Base-by-base conservation (phyloP, 768 basidiomycete species). In the Daedalea quercina region DNA sequence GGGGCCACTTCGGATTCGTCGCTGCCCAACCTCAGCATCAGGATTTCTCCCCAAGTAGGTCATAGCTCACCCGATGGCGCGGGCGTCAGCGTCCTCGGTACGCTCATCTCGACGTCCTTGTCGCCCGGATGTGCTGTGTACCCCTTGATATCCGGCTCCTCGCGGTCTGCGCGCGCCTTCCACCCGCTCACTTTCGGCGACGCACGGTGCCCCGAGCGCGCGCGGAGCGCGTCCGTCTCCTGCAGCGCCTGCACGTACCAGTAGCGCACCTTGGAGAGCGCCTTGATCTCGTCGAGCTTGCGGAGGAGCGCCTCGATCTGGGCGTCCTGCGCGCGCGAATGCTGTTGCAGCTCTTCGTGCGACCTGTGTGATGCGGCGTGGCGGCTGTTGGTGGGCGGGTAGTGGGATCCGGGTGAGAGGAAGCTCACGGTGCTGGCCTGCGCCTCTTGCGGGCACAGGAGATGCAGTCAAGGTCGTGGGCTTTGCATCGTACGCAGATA, bases 361-460 rank as follows among this genome's bases (percentile, higher is more conserved):
- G 78, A 78, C 12, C 79, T 81, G 49, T 33, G 28, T 40, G 7
- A 15, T 7, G 37, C 37, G 19, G 15, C 4, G 7, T 6, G 37
- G 15, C 15, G 7, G 17, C 7, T 40, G 15, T 17, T 15, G 37
- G 8, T 40, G 37, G 4, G 6, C 15, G 37, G 4, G 37, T 3
- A 40, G 17, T 15, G 46, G 11, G 31, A 37, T n/a, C n/a, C n/a
- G n/a, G n/a, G n/a, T n/a, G n/a, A n/a, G n/a, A 9, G 24, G 20
- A 26, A 19, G 64, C 78, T 51, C 65, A 80, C 80, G 77, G 78
- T 43, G 79, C 80, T 51, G 76, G 67, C 63, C 79, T 78, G 35
- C 80, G 74, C 60, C 79, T 81, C 67, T 82, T 82, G 51, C 80
- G 72, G 42, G 63, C 68, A 37, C 77, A 71, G 3, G 76, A 63